Percentiles rank a stretch among this genome's conserved stretches.
phyloP scores from a whole-genome alignment of 805 yeast species.

The Metschnikowia chrysomelidarum region DNA sequence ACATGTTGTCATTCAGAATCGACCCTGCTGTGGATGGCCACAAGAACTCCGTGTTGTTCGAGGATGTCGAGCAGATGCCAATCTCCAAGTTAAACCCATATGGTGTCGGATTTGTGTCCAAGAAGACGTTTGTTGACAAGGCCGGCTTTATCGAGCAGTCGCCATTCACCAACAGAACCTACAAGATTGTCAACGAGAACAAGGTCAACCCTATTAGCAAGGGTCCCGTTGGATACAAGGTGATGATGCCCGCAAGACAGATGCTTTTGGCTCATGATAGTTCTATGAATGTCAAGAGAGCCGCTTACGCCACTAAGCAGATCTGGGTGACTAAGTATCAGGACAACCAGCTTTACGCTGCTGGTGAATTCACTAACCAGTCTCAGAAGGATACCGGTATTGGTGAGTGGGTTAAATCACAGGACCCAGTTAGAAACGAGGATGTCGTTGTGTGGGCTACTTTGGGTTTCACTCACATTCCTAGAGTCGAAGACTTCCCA shows the following conservation, averaged over 20 bases:
- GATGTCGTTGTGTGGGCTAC: constrained; percentile 82
- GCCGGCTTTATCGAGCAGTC: constrained; percentile 72
- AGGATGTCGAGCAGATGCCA: constrained; percentile 65
- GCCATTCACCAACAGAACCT: constrained; percentile 71
- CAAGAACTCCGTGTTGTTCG: constrained; percentile 67
- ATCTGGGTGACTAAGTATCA: constrained; percentile 78
- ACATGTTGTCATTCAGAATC: constrained; percentile 72
- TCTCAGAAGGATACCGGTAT: constrained; percentile 69
- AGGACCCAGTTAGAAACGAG: constrained; percentile 66
- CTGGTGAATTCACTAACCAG: constrained; percentile 86
- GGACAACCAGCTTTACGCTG: constrained; percentile 72
- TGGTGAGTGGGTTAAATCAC: constrained; percentile 66
- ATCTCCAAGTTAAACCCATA: constrained; percentile 56
- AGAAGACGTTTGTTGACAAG: constrained; percentile 64
- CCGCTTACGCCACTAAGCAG: constrained; percentile 72
- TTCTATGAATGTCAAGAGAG: constrained; percentile 68
- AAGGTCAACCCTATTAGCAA: constrained; percentile 65
- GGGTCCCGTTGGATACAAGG: constrained; percentile 75
- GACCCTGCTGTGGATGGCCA: constrained; percentile 85
- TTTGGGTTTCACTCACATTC: constrained; percentile 76
- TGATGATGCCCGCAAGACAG: constrained; percentile 71
- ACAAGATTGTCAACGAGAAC: constrained; percentile 73
- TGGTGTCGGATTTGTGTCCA: constrained; percentile 66
- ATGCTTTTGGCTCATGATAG: constrained; percentile 66
- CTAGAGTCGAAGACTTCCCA: constrained; percentile 84